phyloP scores from a whole-genome alignment of 495 filamentous ascomycete species.

The Aspergillus ostianus region DNA sequence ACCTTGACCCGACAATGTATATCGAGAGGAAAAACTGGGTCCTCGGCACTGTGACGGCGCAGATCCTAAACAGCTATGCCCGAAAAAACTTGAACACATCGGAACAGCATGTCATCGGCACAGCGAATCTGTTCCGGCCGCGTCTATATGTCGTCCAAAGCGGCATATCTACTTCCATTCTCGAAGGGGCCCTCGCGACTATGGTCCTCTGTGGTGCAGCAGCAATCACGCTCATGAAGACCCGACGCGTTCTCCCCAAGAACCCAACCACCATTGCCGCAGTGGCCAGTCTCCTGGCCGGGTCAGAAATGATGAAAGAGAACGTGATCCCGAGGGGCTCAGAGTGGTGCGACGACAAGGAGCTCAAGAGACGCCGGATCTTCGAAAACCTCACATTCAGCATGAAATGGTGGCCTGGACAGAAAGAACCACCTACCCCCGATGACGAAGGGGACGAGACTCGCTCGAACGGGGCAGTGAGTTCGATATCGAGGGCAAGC shows the following conservation, averaged over 20 bases:
- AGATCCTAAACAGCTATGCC: slow-evolving; percentile 4
- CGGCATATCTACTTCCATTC: slow-evolving; percentile 27
- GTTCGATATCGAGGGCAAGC: too few relatives aligned
- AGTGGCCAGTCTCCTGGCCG: slow-evolving; percentile 28
- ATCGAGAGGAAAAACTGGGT: too few relatives aligned
- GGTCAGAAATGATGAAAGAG: slow-evolving; percentile 15
- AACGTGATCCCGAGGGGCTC: slow-evolving; percentile 10
- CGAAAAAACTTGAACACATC: slow-evolving; percentile 1
- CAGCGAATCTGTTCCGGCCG: background rate
- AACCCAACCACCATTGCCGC: slow-evolving; percentile 31
- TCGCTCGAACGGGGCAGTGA: too few relatives aligned
- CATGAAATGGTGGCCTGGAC: slow-evolving; percentile 14
- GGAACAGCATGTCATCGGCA: slow-evolving; percentile 8
- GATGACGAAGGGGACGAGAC: too few relatives aligned
- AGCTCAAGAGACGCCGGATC: slow-evolving; percentile 8
- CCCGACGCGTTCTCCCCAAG: slow-evolving; percentile 27
- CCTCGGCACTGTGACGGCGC: too few relatives aligned
- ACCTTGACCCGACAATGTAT: too few relatives aligned
- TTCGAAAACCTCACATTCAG: slow-evolving; percentile 11
- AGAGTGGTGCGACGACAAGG: slow-evolving; percentile 16
- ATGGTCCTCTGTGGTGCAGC: slow-evolving; percentile 21
- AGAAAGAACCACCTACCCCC: too few relatives aligned
- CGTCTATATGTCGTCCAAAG: slow-evolving; percentile 26
- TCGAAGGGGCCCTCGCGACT: slow-evolving; percentile 28
- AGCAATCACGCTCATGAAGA: slow-evolving; percentile 23